A percentile compares a stretch with the other conserved stretches of the same genome.
Conservation (phyloP, 768 basidiomycete genomes). For the Auriscalpium vulgare region DNA sequence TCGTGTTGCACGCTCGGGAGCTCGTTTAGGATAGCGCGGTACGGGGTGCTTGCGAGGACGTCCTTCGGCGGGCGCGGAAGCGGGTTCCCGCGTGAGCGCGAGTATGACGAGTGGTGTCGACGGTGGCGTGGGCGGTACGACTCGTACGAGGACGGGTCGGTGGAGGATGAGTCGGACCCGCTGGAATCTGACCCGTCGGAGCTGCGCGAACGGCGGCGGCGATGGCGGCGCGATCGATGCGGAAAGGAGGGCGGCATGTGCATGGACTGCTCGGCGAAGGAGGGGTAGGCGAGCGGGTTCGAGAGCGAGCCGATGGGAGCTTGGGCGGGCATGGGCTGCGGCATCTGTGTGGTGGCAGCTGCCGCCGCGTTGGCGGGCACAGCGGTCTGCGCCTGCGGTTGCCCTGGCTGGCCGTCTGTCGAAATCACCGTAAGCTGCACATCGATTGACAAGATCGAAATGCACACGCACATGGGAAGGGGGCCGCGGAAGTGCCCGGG, state of each 20-base stretch:
- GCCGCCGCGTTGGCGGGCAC: not conserved
- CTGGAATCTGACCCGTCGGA: not conserved
- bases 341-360: not conserved
- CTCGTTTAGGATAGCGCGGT: constrained; percentile 40
- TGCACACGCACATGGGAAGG: constrained; percentile 2
- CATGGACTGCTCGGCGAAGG: not conserved
- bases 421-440: not conserved
- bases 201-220: constrained; percentile 2
- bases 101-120: constrained; percentile 8
- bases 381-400: constrained; percentile 1
- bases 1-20: constrained; percentile 30
- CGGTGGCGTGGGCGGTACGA: not conserved
- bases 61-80: constrained; percentile 58
- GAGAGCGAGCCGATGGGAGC: not conserved
- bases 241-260: constrained; percentile 1
- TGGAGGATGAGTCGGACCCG: not conserved
- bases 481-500: constrained; percentile 4
- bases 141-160: constrained; percentile 3
- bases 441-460: not conserved
- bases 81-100: constrained; percentile 34
- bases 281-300: not conserved
- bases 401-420: constrained; percentile 8
- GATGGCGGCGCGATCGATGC: not conserved
- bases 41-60: constrained; percentile 50
- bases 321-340: not conserved